Conservation (phyloP, 352 stramenopile species). For the Aphanomyces euteiches region DNA sequence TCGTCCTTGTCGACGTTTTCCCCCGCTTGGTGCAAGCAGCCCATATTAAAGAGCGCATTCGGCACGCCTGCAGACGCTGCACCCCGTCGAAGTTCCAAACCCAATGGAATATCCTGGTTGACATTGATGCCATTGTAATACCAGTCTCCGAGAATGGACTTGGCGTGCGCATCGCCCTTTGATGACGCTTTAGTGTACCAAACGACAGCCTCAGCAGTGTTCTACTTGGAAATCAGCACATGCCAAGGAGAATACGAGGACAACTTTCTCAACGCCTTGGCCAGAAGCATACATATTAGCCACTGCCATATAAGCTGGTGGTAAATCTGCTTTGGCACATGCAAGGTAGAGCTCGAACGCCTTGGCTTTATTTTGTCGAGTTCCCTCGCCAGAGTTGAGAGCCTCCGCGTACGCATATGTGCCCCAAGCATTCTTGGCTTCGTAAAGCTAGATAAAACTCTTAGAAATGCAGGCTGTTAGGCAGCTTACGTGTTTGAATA, state of each 20-base stretch:
- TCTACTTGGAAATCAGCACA: constrained; percentile 38
- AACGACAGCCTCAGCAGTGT: constrained; percentile 58
- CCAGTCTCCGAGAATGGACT: constrained; percentile 64
- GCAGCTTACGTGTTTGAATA: constrained; percentile 63
- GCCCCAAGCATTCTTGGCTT: constrained; percentile 62
- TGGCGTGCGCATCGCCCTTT: constrained; percentile 65
- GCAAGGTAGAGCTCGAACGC: constrained; percentile 74
- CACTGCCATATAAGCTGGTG: constrained; percentile 74
- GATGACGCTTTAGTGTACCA: constrained; percentile 76
- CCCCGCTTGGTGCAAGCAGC: constrained; percentile 62
- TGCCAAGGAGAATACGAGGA: not conserved
- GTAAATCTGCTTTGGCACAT: constrained; percentile 58
- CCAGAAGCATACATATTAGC: constrained; percentile 77
- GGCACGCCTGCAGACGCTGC: constrained; percentile 54
- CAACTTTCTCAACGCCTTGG: constrained; percentile 66
- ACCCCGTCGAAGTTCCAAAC: constrained; percentile 65
- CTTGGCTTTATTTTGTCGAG: constrained; percentile 65
- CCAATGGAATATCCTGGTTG: constrained; percentile 46
- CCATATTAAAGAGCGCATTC: constrained; percentile 76
- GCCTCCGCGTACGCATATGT: constrained; percentile 78
- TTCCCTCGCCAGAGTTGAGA: constrained; percentile 69
- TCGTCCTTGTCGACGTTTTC: constrained; percentile 55
- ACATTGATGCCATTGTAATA: constrained; percentile 61
- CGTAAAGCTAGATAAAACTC: constrained; percentile 42
- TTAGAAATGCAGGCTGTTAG: not conserved